Evolutionary conservation across 345 rosid genomes (phyloP).

Genomic region (Syzygium jambos): DNA sequence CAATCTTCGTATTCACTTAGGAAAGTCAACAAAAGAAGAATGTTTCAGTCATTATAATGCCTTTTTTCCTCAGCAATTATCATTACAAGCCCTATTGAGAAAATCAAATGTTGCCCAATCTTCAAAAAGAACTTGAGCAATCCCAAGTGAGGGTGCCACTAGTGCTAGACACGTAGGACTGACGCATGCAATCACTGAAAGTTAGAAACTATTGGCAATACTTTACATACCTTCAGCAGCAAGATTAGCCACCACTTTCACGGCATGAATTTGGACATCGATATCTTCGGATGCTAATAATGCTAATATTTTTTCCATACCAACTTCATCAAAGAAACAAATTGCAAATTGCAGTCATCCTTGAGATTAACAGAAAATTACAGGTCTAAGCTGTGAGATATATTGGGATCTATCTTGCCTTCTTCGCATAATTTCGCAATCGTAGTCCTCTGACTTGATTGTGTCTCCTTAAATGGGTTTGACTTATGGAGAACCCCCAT

Average conservation of each 20-base stretch:
- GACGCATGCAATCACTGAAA: background rate
- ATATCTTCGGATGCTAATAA: constrained; percentile 69
- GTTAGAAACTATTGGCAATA: background rate
- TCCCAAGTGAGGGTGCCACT: background rate
- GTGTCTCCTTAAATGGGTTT: constrained; percentile 43
- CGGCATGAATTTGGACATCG: constrained; percentile 87
- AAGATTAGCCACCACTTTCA: constrained; percentile 91
- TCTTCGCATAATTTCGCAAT: constrained; percentile 93
- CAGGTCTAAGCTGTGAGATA: background rate
- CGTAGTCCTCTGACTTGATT: constrained; percentile 72
- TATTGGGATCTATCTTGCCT: constrained; percentile 33
- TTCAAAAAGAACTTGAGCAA: background rate
- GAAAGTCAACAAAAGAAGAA: background rate
- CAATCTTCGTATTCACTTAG: background rate
- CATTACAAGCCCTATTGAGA: background rate
- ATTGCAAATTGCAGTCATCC: constrained; percentile 2
- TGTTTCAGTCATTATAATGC: background rate
- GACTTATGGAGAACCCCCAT: constrained; percentile 36
- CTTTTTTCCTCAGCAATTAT: background rate
- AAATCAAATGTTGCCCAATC: background rate
- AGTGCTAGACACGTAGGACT: background rate
- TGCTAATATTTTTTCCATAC: constrained; percentile 76
- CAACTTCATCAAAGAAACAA: constrained; percentile 39
- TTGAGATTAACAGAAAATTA: background rate
- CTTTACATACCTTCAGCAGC: constrained; percentile 79